These are phyloP conservation scores for Gentiana dahurica DNA, from an alignment of 257 asterid species.

Conservation along the genomic window DNA sequence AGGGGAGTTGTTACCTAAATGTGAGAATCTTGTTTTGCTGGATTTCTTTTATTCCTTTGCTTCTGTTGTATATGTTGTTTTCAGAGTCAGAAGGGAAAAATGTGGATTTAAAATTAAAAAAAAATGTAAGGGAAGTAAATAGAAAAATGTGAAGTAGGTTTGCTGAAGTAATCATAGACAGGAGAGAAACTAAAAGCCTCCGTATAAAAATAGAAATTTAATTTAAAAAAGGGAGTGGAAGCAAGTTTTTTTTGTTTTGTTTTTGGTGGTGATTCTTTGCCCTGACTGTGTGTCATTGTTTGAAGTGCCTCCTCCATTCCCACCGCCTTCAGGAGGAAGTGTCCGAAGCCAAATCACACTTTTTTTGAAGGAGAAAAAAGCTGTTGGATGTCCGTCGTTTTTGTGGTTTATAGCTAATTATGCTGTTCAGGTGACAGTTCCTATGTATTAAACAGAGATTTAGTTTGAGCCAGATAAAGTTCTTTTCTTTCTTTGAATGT, in stretches of 20 bases:
- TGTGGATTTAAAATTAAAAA: not conserved
- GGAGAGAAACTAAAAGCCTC: not conserved
- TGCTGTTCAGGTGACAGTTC: constrained; percentile 61
- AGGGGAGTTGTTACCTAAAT: constrained; percentile 49
- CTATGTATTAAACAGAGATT: constrained; percentile 5
- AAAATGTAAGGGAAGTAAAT: not conserved
- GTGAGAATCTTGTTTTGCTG: constrained; percentile 38
- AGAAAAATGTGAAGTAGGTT: too few relatives aligned
- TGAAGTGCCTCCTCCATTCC: constrained; percentile 87
- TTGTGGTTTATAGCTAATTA: constrained; percentile 63
- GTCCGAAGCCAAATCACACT: constrained; percentile 44
- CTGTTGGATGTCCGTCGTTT: constrained; percentile 68
- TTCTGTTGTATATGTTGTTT: not conserved
- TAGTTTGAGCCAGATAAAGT: not conserved
- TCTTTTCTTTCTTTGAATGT: too few relatives aligned
- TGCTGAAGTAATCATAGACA: not conserved
- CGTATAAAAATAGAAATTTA: not conserved
- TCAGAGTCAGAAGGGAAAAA: not conserved
- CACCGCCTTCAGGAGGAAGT: constrained; percentile 78
- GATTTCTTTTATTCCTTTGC: constrained; percentile 1
- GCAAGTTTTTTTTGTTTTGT: not conserved
- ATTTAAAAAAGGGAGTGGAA: not conserved
- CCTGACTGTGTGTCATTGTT: constrained; percentile 11
- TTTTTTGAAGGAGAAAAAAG: constrained; percentile 65
- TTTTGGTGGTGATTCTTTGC: constrained; percentile 20